A percentile compares a stretch with the other conserved stretches of the same genome.
These are phyloP conservation scores for Yarrowia sp. DNA, from an alignment of 805 yeast species.

Conservation along the genomic window DNA sequence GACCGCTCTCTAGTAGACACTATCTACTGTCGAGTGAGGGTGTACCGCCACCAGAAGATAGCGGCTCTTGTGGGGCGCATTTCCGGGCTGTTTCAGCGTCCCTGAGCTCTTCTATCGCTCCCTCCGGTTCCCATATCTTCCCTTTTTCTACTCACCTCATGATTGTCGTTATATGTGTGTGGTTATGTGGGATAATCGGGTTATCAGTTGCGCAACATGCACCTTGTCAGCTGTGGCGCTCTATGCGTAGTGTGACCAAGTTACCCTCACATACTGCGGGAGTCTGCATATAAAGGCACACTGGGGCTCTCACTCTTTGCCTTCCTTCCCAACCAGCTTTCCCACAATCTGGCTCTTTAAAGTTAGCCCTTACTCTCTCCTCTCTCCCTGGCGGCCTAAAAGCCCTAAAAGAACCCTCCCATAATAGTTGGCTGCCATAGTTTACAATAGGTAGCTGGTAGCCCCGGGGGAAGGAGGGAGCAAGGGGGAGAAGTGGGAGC, in stretches of 20 bases:
- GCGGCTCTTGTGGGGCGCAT: background rate
- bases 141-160: constrained; percentile 6
- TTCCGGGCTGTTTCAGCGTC: background rate
- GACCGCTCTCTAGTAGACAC: too few relatives aligned
- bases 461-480: too few relatives aligned
- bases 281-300: too few relatives aligned
- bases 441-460: too few relatives aligned
- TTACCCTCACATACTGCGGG: background rate
- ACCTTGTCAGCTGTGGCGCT: constrained; percentile 19
- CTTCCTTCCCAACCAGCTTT: background rate
- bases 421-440: too few relatives aligned
- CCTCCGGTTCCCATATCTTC: too few relatives aligned
- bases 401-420: too few relatives aligned
- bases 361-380: too few relatives aligned
- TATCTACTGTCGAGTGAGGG: background rate
- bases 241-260: constrained; percentile 7
- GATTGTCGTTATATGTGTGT: constrained; percentile 21
- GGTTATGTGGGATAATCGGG: constrained; percentile 15
- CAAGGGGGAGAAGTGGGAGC: too few relatives aligned
- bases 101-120: too few relatives aligned
- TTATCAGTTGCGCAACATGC: constrained; percentile 24
- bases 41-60: background rate
- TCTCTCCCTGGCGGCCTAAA: too few relatives aligned
- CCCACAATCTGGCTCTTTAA: too few relatives aligned
- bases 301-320: background rate